Base-by-base conservation (phyloP, 805 yeast genomes). In the Zygosaccharomyces lentus region DNA sequence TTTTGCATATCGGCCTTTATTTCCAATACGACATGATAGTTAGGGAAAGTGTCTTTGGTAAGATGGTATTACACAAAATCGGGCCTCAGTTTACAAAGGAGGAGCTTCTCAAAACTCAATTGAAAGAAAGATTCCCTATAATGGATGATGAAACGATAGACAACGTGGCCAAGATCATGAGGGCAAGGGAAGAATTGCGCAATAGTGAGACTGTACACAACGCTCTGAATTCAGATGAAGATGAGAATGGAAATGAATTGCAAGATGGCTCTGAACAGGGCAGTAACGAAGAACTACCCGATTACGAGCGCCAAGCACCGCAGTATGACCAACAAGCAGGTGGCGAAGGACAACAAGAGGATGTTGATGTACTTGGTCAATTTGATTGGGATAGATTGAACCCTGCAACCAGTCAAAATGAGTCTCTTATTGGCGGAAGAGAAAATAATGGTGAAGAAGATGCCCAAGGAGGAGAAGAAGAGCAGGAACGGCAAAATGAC, bases 1-100 rank as follows among this genome's bases (percentile, higher is more conserved):
- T 73, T 2, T 61, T 74, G 21, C 73, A 70, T 46, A 50, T 77
- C 13, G 74, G 78, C 4, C 47, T 80, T 6, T 76, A 78, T 57
- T 68, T 81, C 17, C 80, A 76, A 50, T 84, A 82, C 58, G 89
- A 84, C 54, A 80, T 84, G 79, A 83, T 84, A 12, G 77, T 78
- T 1, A 69, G 80, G 45, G 95, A 85, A 60, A 80, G 81, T 39
- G 88, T 87, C 0, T 83, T 82, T 60, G 63, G 69, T 24, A 80
- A 78, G 57, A 71, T 83, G 59, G 67, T 84, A 13, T 61, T 73
- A 43, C 77, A 72, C 51, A 76, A 74, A 48, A 76, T 85, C 37
- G 93, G 93, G 2, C 73, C 67, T 7, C 58, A 60, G 43, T 57
- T 50, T 34, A 55, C 60, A 10, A 51, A 53, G 13, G 61, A 62